A percentile compares a stretch with the other conserved stretches of the same genome.
These are phyloP conservation scores for Daldinia grandis DNA, from an alignment of 495 filamentous ascomycete genomes.

Conservation along the genomic window DNA sequence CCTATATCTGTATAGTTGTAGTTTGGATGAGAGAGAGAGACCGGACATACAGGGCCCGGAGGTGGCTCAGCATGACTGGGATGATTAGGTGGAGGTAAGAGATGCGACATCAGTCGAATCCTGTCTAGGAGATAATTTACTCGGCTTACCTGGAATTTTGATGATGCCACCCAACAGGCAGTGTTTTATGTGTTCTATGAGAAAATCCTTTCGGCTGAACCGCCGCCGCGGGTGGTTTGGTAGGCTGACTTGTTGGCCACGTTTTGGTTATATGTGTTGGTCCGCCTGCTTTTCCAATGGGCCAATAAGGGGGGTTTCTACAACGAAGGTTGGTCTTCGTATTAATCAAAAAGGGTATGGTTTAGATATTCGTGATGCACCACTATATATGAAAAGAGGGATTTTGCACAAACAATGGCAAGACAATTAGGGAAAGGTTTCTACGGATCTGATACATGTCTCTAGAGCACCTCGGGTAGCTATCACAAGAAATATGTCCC, in stretches of 20 bases:
- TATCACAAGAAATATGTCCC: background rate
- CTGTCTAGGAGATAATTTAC: background rate
- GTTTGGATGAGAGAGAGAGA: background rate
- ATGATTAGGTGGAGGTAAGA: background rate
- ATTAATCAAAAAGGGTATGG: constrained; percentile 27
- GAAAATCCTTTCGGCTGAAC: constrained; percentile 18
- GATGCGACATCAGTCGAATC: constrained; percentile 15
- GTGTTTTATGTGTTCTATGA: background rate
- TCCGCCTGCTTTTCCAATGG: constrained; percentile 19
- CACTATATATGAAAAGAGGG: constrained; percentile 19
- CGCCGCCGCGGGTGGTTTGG: constrained; percentile 16
- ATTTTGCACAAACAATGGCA: constrained; percentile 16
- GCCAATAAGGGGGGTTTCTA: constrained; percentile 24
- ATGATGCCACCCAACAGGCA: background rate
- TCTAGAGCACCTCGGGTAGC: background rate
- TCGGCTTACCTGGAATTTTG: background rate
- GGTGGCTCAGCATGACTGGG: background rate
- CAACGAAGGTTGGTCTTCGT: constrained; percentile 15
- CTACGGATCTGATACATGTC: constrained; percentile 5
- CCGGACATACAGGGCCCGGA: background rate
- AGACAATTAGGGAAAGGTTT: background rate
- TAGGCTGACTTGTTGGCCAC: constrained; percentile 22
- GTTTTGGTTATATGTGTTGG: constrained; percentile 34
- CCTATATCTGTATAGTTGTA: background rate
- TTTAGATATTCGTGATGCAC: constrained; percentile 10